A percentile compares a stretch with the other conserved stretches of the same genome.
phyloP scores from a whole-genome alignment of 2,329 filamentous ascomycete species.

The Orbilia brochopaga region DNA sequence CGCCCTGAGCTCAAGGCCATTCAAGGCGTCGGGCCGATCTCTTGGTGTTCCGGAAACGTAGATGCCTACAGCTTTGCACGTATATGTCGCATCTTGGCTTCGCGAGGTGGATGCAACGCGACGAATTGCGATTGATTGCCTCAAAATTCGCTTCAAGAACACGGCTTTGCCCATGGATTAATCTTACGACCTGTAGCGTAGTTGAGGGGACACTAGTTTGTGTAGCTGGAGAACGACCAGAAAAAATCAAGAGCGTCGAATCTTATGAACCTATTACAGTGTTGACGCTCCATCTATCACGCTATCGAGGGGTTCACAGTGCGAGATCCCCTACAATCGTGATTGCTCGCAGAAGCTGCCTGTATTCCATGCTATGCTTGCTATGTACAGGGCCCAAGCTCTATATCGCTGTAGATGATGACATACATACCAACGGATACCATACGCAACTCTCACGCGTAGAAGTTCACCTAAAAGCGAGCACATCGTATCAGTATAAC shows the following conservation, averaged over 20 bases:
- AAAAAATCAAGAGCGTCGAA: too few species aligned
- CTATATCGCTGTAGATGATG: constrained; percentile 1
- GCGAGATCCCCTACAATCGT: background rate
- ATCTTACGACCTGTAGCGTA: too few species aligned
- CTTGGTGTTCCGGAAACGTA: constrained; percentile 23
- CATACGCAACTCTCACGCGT: constrained; percentile 50
- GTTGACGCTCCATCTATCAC: too few species aligned
- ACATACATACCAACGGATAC: constrained; percentile 10
- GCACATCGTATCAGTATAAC: constrained; percentile 20
- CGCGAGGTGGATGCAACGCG: too few species aligned
- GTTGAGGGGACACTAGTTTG: too few species aligned
- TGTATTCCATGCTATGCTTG: constrained; percentile 40
- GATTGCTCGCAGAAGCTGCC: constrained; percentile 20
- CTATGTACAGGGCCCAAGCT: constrained; percentile 42
- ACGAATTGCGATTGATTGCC: too few species aligned
- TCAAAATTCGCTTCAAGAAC: too few species aligned
- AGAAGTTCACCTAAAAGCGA: constrained; percentile 54
- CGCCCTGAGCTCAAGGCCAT: background rate
- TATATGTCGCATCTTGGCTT: too few species aligned
- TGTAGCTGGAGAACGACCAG: too few species aligned
- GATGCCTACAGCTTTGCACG: background rate
- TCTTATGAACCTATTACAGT: too few species aligned
- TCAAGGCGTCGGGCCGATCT: constrained; percentile 28
- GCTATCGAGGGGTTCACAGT: background rate
- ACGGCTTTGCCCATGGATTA: too few species aligned